These are phyloP conservation scores for Phytophthora cajani DNA, from an alignment of 352 stramenopile genomes.

Conservation along the genomic window DNA sequence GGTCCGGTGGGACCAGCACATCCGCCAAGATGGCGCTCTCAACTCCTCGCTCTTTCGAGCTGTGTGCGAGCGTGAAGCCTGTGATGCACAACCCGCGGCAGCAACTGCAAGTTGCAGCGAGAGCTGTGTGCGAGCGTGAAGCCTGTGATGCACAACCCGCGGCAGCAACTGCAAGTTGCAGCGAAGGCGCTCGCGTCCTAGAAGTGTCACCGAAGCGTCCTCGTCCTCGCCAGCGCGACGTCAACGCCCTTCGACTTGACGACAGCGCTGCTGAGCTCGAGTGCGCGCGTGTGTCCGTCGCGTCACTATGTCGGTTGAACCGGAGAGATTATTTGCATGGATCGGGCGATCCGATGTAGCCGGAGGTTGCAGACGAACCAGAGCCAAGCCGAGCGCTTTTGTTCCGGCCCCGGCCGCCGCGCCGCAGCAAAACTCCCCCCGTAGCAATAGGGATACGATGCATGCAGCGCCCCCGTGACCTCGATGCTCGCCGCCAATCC, in stretches of 20 bases:
- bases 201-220: slow-evolving; percentile 1
- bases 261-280: slow-evolving; percentile 4
- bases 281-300: slow-evolving; percentile 17
- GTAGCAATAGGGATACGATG: slow-evolving; percentile 13
- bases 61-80: background rate
- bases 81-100: background rate
- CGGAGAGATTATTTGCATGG: background rate
- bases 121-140: background rate
- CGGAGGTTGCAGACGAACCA: slow-evolving; percentile 16
- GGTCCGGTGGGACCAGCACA: slow-evolving; percentile 3
- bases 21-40: background rate
- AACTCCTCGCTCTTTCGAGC: background rate
- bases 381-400: slow-evolving; percentile 10
- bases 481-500: background rate
- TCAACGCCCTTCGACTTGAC: slow-evolving; percentile 24
- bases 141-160: too few relatives aligned
- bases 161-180: background rate
- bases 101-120: background rate
- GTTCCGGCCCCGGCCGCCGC: slow-evolving; percentile 16
- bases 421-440: background rate
- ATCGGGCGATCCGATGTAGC: slow-evolving; percentile 12
- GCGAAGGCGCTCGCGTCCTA: background rate
- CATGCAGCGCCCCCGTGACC: slow-evolving; percentile 2
- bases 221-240: background rate
- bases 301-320: slow-evolving; percentile 32